Base-by-base conservation (phyloP, 2,329 filamentous ascomycete genomes). In the Cercospora nicotianae region DNA sequence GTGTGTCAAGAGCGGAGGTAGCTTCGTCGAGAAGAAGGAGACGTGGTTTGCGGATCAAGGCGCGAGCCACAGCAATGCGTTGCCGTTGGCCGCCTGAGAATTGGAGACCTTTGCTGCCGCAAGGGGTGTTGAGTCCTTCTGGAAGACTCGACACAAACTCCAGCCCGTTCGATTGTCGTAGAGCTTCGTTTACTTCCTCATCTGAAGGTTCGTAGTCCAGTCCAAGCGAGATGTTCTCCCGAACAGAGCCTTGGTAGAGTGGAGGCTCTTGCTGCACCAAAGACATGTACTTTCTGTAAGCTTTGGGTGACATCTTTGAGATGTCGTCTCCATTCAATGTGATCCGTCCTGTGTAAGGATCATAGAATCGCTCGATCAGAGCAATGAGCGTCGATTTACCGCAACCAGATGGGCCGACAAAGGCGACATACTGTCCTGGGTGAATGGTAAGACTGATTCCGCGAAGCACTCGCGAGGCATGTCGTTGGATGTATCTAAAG, bases 231-330 rank as follows among this genome's bases (percentile, higher is more conserved):
- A 86, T 76, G 70, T 86, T 80, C 28, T 93, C 90, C 18, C 87
- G 84, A 20, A 93, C 84, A 0, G 87, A 87, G 70, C 88, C 89
- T 76, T 89, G 87, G 74, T 91, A 93, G 0, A 71, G 83, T 0
- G 88, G 89, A 8, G 91, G 85, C 76, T 94, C 91, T 77, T 94
- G 91, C 3, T 90, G 87, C 0, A 94, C 91, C 0, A 94, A 84
- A 1, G 90, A 89, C 12, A 93, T 82, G 39, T 87, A 80, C 65
- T 84, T 83, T 48, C 91, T 86, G 76, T 92, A 92, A 18, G 84
- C 80, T 68, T 83, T 83, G 0, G 90, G 83, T 65, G 89, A 86
- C 63, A 92, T 76, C 1, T 82, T 76, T 1, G 81, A 77, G 53
- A 93, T 87, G 72, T 90, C 84, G 61, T 82, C 81, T 5, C 84